Evolutionary conservation across 2,329 filamentous ascomycete species (phyloP).

Genomic region (Dactylellina cionopaga): DNA sequence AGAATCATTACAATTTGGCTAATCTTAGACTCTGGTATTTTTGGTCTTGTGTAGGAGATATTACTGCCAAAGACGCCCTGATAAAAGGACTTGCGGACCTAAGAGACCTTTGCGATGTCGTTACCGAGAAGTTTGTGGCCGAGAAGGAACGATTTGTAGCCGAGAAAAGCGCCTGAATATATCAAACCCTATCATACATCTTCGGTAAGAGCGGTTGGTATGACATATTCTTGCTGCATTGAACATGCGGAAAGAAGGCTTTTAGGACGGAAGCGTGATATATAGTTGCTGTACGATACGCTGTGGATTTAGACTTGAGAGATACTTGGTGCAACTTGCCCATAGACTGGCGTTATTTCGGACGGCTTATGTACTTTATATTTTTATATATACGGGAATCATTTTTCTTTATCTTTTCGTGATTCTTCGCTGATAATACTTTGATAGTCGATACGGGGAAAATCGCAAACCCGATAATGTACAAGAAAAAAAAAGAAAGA

Average conservation of each 20-base stretch:
- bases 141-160: slow-evolving; percentile 72
- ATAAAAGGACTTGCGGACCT: slow-evolving; percentile 90
- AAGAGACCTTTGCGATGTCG: slow-evolving; percentile 90
- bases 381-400: slow-evolving; percentile 34
- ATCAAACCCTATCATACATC: no score
- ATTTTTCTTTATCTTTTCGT: slow-evolving; percentile 6
- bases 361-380: slow-evolving; percentile 21
- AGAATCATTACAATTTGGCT: background rate
- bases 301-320: background rate
- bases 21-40: background rate
- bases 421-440: background rate
- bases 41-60: slow-evolving; percentile 68
- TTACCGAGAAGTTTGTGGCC: slow-evolving; percentile 85
- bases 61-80: slow-evolving; percentile 82
- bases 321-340: background rate
- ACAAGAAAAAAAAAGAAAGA: slow-evolving; percentile 10
- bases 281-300: slow-evolving; percentile 29
- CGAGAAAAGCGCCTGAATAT: no score
- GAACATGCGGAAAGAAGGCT: background rate
- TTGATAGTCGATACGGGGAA: background rate
- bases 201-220: no score
- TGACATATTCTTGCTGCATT: no score
- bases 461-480: slow-evolving; percentile 6
- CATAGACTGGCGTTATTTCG: slow-evolving; percentile 12
- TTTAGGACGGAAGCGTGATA: background rate